Evolutionary conservation across 1,139 yeast genomes (phyloP).

Genomic region (Candida dubliniensis): DNA sequence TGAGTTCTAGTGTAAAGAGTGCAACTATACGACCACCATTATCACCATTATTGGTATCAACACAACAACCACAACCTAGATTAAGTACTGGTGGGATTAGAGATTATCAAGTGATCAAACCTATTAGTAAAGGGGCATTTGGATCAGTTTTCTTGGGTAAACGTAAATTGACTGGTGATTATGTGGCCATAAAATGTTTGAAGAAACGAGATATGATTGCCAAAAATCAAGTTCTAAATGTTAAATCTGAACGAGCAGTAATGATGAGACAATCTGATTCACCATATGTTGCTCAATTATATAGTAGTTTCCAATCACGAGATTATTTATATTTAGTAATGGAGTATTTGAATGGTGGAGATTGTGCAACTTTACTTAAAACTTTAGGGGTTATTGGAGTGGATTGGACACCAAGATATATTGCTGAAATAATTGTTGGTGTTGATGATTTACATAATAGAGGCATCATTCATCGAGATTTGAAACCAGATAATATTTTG

Average conservation of each 20-base stretch:
- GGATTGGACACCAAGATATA: conserved; percentile 83
- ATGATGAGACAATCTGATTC: conserved; percentile 97
- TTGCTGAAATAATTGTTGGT: conserved; percentile 89
- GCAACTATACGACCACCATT: conserved; percentile 52
- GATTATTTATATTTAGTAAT: conserved; percentile 88
- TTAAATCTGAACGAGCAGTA: conserved; percentile 91
- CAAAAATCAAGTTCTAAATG: conserved; percentile 92
- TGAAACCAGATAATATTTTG: conserved; percentile 90
- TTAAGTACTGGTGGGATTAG: conserved; percentile 68
- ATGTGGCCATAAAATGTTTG: conserved; percentile 92
- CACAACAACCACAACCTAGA: conserved; percentile 50
- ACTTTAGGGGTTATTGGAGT: conserved; percentile 79
- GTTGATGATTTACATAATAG: conserved; percentile 84
- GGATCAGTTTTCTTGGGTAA: conserved; percentile 91
- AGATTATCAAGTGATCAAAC: conserved; percentile 89
- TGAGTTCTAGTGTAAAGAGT: conserved; percentile 14
- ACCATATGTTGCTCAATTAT: conserved; percentile 89
- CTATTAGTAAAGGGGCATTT: conserved; percentile 96
- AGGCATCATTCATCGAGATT: conserved; percentile 92
- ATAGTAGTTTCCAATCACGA: conserved; percentile 84
- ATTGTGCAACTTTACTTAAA: conserved; percentile 82
- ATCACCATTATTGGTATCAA: conserved; percentile 77
- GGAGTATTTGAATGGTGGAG: conserved; percentile 98
- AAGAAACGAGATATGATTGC: conserved; percentile 96
- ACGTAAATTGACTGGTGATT: conserved; percentile 85